phyloP scores from a whole-genome alignment of 2,329 filamentous ascomycete genomes.

The Epichloe brachyelytri region DNA sequence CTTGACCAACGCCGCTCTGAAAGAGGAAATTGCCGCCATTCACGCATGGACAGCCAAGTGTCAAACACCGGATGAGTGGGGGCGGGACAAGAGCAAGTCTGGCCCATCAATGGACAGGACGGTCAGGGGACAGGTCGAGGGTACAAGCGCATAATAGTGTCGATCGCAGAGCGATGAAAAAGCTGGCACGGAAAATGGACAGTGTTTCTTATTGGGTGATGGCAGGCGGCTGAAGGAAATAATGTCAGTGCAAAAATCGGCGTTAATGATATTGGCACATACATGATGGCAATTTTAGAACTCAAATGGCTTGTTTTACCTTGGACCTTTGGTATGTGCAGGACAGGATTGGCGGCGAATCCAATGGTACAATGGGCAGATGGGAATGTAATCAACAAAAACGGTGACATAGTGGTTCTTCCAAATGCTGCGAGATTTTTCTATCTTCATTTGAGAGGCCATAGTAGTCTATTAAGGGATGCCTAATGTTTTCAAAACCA shows the following conservation, averaged over 20 bases:
- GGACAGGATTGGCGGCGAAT: no score
- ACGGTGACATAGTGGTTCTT: no score
- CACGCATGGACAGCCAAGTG: conserved; percentile 95
- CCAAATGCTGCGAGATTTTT: no score
- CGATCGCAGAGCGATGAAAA: neutral
- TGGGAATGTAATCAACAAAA: no score
- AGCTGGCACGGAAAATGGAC: neutral
- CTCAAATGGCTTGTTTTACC: no score
- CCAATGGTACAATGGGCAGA: no score
- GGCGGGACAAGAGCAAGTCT: conserved; percentile 41
- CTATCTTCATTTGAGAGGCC: neutral
- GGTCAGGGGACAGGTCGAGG: conserved; percentile 28
- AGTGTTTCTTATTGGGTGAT: neutral
- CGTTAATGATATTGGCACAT: no score
- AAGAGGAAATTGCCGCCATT: conserved; percentile 78
- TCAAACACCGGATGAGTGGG: conserved; percentile 82
- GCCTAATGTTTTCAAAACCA: neutral
- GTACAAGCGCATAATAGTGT: conserved; percentile 8
- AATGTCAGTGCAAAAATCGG: neutral
- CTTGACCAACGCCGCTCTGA: conserved; percentile 70
- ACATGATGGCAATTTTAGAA: no score
- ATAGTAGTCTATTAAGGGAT: conserved; percentile 1
- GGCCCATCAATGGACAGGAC: conserved; percentile 32
- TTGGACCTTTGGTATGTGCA: no score
- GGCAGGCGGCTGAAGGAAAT: no score